Evolutionary conservation across 2,329 filamentous ascomycete genomes (phyloP).

Genomic region (Cladosporium sphaerospermum): DNA sequence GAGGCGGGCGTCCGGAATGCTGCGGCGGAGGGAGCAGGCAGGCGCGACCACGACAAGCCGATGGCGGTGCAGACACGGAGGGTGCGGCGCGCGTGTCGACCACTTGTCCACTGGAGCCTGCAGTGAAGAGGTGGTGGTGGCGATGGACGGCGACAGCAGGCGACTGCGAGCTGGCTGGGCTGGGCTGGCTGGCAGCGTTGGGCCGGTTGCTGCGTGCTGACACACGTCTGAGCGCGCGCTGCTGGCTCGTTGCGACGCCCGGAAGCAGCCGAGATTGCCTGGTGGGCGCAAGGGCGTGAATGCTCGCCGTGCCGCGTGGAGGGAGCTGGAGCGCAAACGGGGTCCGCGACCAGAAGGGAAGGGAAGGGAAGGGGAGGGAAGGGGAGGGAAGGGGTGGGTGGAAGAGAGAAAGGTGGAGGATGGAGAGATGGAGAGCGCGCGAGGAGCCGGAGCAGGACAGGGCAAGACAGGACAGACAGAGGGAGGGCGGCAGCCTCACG

Average conservation of each 20-base stretch:
- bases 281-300: constrained; percentile 2
- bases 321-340: no score
- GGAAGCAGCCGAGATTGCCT: constrained; percentile 5
- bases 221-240: background rate
- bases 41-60: constrained; percentile 3
- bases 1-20: background rate
- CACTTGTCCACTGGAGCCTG: constrained; percentile 7
- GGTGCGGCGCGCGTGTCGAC: background rate
- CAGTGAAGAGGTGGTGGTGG: constrained; percentile 5
- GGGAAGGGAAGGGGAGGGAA: background rate
- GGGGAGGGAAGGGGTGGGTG: background rate
- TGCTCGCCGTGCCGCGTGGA: background rate
- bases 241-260: constrained; percentile 5
- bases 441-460: background rate
- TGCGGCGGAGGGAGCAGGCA: background rate
- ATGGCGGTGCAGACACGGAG: background rate
- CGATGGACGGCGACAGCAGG: background rate
- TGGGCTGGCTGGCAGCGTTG: background rate
- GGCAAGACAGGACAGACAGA: background rate
- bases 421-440: background rate
- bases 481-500: background rate
- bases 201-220: no score
- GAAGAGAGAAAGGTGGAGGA: background rate
- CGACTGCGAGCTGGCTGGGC: background rate
- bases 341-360: background rate